A percentile compares a stretch with the other conserved stretches of the same genome.
Conservation (phyloP, 139 green algal genomes). For the Gonium pectorale region DNA sequence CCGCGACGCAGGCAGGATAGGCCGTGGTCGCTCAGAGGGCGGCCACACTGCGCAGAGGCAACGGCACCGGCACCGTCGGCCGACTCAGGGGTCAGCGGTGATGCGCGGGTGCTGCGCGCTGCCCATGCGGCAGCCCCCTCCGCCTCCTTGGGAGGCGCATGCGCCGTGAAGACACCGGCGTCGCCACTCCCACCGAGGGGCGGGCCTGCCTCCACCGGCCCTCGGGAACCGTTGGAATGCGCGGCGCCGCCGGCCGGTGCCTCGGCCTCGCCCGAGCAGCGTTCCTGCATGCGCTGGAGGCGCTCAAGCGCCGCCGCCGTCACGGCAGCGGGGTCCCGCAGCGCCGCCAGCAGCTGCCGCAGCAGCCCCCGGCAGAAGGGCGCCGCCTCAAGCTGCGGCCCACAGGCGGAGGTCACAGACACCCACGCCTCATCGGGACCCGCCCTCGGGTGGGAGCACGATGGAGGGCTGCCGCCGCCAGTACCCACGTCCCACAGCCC, state of each 20-base stretch:
- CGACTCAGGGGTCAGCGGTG: too few species aligned
- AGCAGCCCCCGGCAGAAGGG: neutral
- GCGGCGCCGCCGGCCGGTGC: too few species aligned
- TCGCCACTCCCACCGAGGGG: too few species aligned
- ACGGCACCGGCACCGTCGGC: neutral
- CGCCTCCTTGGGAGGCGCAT: too few species aligned
- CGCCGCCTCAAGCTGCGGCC: neutral
- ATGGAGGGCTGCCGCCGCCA: neutral
- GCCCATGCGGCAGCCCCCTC: too few species aligned
- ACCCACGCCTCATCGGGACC: neutral
- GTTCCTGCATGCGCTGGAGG: too few species aligned
- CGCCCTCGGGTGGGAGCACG: too few species aligned
- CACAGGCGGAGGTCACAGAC: neutral
- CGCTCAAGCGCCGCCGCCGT: neutral
- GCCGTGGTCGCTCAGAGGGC: neutral
- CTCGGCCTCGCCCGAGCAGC: neutral
- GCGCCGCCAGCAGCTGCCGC: constrained; percentile 27
- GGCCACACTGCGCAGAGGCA: neutral
- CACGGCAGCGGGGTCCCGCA: neutral
- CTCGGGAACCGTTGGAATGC: too few species aligned
- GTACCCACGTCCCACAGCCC: too few species aligned
- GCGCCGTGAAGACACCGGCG: too few species aligned
- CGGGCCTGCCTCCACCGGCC: too few species aligned
- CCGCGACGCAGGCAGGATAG: neutral
- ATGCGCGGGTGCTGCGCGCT: too few species aligned